phyloP scores from a whole-genome alignment of 345 rosid species.

The Sapria himalayana region DNA sequence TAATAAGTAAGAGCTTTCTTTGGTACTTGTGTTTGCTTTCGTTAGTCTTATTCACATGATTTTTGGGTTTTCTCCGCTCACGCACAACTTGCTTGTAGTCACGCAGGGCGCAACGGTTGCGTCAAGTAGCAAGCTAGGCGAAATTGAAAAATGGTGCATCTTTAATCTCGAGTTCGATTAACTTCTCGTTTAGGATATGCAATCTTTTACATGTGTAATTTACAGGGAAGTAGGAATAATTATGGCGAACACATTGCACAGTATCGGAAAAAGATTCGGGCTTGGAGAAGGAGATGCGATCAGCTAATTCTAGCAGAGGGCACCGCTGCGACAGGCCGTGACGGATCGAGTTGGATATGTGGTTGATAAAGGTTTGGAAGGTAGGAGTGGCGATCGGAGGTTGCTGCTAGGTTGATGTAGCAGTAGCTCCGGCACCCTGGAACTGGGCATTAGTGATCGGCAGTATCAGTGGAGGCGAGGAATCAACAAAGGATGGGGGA shows the following conservation, averaged over 20 bases:
- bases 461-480: conserved; percentile 20
- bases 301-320: conserved; percentile 30
- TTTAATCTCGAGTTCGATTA: too few relatives aligned
- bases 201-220: too few relatives aligned
- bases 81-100: too few relatives aligned
- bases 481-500: too few relatives aligned
- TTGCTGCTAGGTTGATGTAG: conserved; percentile 18
- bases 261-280: conserved; percentile 38
- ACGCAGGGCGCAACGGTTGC: too few relatives aligned
- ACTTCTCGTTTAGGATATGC: too few relatives aligned
- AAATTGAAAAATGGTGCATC: too few relatives aligned
- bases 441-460: conserved; percentile 18
- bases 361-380: conserved; percentile 18
- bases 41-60: too few relatives aligned
- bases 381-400: conserved; percentile 24
- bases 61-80: too few relatives aligned
- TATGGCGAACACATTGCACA: conserved; percentile 29
- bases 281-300: conserved; percentile 29
- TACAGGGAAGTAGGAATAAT: conserved; percentile 29
- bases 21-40: too few relatives aligned
- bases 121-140: too few relatives aligned
- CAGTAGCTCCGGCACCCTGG: conserved; percentile 13
- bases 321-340: conserved; percentile 33
- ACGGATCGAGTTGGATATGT: conserved; percentile 19
- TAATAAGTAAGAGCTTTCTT: too few relatives aligned